phyloP scores from a whole-genome alignment of 495 filamentous ascomycete species.

The Penicillium pancosmium region DNA sequence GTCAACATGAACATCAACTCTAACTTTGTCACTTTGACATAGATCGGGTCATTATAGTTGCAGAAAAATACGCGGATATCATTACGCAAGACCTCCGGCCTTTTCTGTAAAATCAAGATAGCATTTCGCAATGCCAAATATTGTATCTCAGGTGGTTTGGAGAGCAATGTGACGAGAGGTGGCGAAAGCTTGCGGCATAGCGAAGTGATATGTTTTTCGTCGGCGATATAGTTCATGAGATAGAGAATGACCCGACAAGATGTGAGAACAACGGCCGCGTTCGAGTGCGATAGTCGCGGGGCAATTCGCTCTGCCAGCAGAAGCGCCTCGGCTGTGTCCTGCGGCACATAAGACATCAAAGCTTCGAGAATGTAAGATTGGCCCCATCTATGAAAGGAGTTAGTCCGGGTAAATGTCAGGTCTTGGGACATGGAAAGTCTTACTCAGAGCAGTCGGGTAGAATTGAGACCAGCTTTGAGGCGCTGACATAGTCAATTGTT shows the following conservation, averaged over 20 bases:
- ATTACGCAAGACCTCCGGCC: conserved; percentile 92
- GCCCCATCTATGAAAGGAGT: conserved; percentile 74
- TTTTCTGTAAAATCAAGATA: conserved; percentile 86
- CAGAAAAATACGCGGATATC: conserved; percentile 99
- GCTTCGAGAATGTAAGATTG: conserved; percentile 99
- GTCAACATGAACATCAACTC: conserved; percentile 99
- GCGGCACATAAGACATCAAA: conserved; percentile 96
- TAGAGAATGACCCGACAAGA: conserved; percentile 96
- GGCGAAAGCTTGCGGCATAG: conserved; percentile 94
- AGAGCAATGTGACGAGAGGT: conserved; percentile 90
- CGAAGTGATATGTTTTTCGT: conserved; percentile 85
- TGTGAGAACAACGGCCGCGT: conserved; percentile 94
- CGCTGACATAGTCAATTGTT: conserved; percentile 95
- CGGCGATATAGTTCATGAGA: conserved; percentile 97
- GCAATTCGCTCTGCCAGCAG: conserved; percentile 92
- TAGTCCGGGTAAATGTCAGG: conserved; percentile 20
- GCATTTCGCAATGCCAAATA: conserved; percentile 96
- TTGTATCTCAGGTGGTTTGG: conserved; percentile 96
- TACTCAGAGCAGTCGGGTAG: conserved; percentile 96
- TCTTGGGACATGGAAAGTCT: background rate
- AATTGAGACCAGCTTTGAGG: conserved; percentile 96
- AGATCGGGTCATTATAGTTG: conserved; percentile 99
- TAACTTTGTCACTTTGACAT: conserved; percentile 98
- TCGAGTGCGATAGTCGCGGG: conserved; percentile 91
- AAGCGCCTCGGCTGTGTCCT: conserved; percentile 83